phyloP scores from a whole-genome alignment of 1,284 basidiomycete species.

The Pseudomicrostroma phylloplanum region DNA sequence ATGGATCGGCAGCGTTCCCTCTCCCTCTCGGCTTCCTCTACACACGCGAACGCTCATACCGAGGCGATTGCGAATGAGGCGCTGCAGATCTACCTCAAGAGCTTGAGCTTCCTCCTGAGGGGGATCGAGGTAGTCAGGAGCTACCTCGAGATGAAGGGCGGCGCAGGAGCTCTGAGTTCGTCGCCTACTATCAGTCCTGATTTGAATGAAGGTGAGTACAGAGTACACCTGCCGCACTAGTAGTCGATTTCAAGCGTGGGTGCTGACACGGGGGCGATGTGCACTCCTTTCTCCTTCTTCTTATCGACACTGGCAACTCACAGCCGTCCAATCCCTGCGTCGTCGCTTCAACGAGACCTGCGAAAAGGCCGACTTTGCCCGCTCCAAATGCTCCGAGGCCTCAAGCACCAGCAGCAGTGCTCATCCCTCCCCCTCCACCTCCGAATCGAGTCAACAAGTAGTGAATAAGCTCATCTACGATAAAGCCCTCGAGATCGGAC shows the following conservation, averaged over 20 bases:
- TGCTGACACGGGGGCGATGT: background rate
- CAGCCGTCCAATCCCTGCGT: constrained; percentile 58
- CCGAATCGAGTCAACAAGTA: constrained; percentile 28
- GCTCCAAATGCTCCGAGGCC: constrained; percentile 40
- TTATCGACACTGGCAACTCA: background rate
- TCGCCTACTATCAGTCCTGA: constrained; percentile 52
- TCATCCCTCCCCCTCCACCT: no score
- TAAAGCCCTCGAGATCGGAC: constrained; percentile 61
- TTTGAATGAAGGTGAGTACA: constrained; percentile 56
- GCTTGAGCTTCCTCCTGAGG: constrained; percentile 84
- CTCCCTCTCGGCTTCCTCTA: background rate
- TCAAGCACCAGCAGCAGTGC: background rate
- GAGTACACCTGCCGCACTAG: background rate
- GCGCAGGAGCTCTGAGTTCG: constrained; percentile 19
- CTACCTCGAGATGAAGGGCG: constrained; percentile 50
- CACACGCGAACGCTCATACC: background rate
- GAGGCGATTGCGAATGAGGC: constrained; percentile 59
- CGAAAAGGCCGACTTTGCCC: constrained; percentile 59
- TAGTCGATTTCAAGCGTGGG: no score
- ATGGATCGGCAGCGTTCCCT: background rate
- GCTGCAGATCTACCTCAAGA: constrained; percentile 83
- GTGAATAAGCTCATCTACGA: constrained; percentile 58
- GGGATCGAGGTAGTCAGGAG: constrained; percentile 60
- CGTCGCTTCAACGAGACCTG: constrained; percentile 58
- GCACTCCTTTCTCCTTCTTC: background rate